phyloP scores from a whole-genome alignment of 768 basidiomycete genomes.

The Lyophyllum decastes region DNA sequence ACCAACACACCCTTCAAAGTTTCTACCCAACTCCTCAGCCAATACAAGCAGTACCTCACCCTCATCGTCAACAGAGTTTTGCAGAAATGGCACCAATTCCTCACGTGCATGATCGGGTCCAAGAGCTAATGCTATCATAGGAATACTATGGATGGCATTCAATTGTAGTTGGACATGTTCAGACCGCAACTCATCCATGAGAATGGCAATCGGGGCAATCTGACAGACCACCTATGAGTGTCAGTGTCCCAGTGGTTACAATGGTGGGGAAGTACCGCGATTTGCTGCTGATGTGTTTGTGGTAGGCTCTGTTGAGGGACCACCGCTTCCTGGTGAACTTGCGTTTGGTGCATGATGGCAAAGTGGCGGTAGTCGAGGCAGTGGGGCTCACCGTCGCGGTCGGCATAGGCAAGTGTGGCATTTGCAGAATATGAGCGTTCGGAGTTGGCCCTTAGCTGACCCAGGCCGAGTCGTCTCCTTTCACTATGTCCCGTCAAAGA shows the following conservation, averaged over 20 bases:
- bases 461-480: conserved; percentile 10
- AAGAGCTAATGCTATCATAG: conserved; percentile 95
- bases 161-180: conserved; percentile 96
- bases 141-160: too few relatives aligned
- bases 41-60: conserved; percentile 96
- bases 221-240: conserved; percentile 29
- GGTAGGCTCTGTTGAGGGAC: too few relatives aligned
- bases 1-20: conserved; percentile 93
- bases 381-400: too few relatives aligned
- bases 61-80: conserved; percentile 98
- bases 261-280: too few relatives aligned
- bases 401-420: too few relatives aligned
- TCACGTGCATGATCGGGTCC: conserved; percentile 94
- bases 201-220: conserved; percentile 93
- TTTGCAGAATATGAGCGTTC: too few relatives aligned
- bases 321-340: too few relatives aligned
- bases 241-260: conserved; percentile 11
- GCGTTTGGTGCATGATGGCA: too few relatives aligned
- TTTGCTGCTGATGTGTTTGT: too few relatives aligned
- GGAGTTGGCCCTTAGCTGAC: too few relatives aligned
- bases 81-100: conserved; percentile 94
- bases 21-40: conserved; percentile 93
- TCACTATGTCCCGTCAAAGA: too few relatives aligned
- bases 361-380: too few relatives aligned
- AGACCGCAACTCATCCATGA: conserved; percentile 97